Base-by-base conservation (phyloP, 2,329 filamentous ascomycete genomes). In the Colletotrichum camelliae region DNA sequence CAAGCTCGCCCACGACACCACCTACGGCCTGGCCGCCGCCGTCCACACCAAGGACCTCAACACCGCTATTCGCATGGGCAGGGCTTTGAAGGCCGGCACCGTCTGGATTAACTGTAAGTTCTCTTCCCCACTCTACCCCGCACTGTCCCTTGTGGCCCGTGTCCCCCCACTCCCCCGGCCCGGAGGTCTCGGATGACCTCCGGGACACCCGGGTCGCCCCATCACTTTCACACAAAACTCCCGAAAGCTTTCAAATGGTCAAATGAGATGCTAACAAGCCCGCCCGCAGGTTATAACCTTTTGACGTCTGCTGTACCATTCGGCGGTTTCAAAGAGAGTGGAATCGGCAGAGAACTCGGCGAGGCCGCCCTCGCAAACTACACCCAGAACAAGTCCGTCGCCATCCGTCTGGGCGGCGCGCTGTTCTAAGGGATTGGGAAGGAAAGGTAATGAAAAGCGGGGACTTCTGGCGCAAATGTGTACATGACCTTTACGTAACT, bases 21-120 rank as follows among this genome's bases (percentile, higher is more conserved):
- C 86, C 79, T 98, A 96, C 87, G 95, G 95, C 81, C 91, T 98
- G 60, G 95, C 95, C 75, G 93, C 95, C 70, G 95, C 94, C 78
- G 90, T 97, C 61, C 95, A 97, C 91, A 97, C 95, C 81, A 93
- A 86, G 80, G 92, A 96, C 87, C 89, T 97, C 83, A 95, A 94
- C 90, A 96, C 94, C 1, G 94, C 27, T 29, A 29, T 29, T 29
- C 4, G 27, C 7, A 29, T 29, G 27, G 7, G 27, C 27, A 29
- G 27, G 27, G 27, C 27, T 29, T 29, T 29, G 27, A 21, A 90
- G 83, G 95, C 95, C 39, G 95, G 94, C 77, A 91, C 89, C 52
- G 88, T 91, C 77, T 91, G 90, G 89, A 88, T 91, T 77, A 89
- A 88, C 82, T 88, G 85, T 80, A 69, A 72, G 75, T 77, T 67